Conservation (phyloP, 2,329 filamentous ascomycete genomes). For the Hypocreales sp. region DNA sequence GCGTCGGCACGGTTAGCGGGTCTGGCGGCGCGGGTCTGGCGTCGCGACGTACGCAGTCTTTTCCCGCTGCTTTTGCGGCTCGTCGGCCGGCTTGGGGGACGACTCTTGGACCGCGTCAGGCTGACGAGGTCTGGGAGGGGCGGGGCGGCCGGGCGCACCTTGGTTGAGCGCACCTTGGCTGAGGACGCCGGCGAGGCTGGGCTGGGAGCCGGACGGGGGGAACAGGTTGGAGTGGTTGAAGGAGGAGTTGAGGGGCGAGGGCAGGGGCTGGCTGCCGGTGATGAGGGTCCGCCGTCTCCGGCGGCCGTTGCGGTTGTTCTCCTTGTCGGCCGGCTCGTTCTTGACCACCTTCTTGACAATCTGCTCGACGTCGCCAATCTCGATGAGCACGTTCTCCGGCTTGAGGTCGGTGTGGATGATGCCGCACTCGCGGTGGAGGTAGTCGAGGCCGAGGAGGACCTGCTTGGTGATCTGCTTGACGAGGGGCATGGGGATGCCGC, state of each 20-base stretch:
- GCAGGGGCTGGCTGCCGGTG: conserved; percentile 89
- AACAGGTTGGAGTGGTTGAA: conserved; percentile 71
- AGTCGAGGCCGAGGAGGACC: conserved; percentile 87
- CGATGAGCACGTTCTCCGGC: conserved; percentile 95
- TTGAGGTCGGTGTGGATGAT: conserved; percentile 98
- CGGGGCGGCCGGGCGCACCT: too few relatives aligned
- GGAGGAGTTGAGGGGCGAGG: conserved; percentile 82
- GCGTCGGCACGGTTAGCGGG: conserved; percentile 4
- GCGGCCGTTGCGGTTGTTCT: conserved; percentile 83
- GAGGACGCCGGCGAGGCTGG: conserved; percentile 72
- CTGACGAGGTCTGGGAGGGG: too few relatives aligned
- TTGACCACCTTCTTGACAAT: conserved; percentile 96
- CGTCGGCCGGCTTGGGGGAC: conserved; percentile 37
- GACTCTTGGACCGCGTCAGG: conserved; percentile 21
- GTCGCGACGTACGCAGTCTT: conserved; percentile 86
- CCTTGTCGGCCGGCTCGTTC: conserved; percentile 57
- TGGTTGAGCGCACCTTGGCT: conserved; percentile 60
- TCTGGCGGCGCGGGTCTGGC: conserved; percentile 1
- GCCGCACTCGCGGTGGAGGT: conserved; percentile 91
- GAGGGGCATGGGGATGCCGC: conserved; percentile 87
- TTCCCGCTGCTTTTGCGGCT: conserved; percentile 70
- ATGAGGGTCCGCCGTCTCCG: conserved; percentile 84
- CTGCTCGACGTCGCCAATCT: conserved; percentile 97
- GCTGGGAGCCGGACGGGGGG: conserved; percentile 45
- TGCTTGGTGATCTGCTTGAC: conserved; percentile 99